Conservation (phyloP, 305 asterid species). For the Solanum hybrid region DNA sequence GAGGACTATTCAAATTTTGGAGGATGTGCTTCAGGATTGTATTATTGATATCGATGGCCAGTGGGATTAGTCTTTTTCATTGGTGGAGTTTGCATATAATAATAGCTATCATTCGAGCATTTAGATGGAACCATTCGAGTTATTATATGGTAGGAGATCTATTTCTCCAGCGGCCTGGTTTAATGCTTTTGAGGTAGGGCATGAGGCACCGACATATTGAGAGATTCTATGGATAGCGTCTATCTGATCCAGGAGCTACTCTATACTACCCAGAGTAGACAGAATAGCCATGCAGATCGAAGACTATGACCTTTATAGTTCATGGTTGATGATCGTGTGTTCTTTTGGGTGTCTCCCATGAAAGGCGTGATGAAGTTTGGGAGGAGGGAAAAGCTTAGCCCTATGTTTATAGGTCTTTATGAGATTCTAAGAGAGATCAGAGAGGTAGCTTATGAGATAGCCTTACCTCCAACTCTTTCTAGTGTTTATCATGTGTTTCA, state of each 20-base stretch:
- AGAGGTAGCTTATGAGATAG: no score
- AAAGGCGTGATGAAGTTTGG: neutral
- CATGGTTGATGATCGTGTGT: neutral
- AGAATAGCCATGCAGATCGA: neutral
- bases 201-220: neutral
- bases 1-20: no score
- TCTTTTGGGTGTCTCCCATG: neutral
- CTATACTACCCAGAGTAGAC: neutral
- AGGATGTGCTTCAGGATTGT: no score
- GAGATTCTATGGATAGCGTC: neutral
- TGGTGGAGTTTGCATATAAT: neutral
- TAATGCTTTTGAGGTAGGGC: neutral
- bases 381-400: neutral
- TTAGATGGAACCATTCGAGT: neutral
- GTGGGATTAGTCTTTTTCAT: no score
- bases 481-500: neutral
- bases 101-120: neutral
- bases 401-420: no score
- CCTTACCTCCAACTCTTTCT: no score
- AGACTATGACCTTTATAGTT: neutral
- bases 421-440: no score
- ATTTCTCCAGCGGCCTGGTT: neutral
- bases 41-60: no score
- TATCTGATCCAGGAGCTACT: neutral
- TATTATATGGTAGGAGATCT: neutral